These are phyloP conservation scores for Camelina sativa DNA, from an alignment of 345 rosid genomes.

Conservation along the genomic window DNA sequence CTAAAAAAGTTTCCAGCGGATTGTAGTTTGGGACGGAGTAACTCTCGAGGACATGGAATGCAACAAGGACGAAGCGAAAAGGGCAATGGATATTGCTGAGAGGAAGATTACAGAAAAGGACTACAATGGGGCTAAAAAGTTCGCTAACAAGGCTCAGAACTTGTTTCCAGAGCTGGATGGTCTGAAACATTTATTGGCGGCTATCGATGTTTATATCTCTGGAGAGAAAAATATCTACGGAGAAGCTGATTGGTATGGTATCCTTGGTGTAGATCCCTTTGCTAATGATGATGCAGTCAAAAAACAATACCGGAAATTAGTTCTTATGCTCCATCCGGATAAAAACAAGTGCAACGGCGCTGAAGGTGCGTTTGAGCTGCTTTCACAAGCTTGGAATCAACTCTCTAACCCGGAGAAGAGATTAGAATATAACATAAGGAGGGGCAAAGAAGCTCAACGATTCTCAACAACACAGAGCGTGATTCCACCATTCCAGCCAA, in stretches of 20 bases:
- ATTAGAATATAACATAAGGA: conserved; percentile 63
- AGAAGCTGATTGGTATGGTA: conserved; percentile 81
- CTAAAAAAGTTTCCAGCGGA: background rate
- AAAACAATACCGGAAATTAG: conserved; percentile 74
- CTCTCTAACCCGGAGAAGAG: conserved; percentile 73
- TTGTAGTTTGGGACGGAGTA: background rate
- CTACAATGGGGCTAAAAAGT: conserved; percentile 70
- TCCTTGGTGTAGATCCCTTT: conserved; percentile 64
- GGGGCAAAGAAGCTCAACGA: conserved; percentile 48
- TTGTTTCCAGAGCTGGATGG: conserved; percentile 81
- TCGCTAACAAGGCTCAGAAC: conserved; percentile 76
- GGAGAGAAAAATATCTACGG: conserved; percentile 68
- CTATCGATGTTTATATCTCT: conserved; percentile 65
- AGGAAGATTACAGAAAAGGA: conserved; percentile 73
- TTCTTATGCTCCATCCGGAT: conserved; percentile 83
- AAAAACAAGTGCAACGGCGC: conserved; percentile 86
- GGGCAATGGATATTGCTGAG: conserved; percentile 90
- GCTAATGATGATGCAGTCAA: conserved; percentile 69
- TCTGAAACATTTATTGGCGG: conserved; percentile 59
- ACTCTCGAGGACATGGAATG: conserved; percentile 67
- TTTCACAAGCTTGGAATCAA: conserved; percentile 77
- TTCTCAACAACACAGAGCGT: conserved; percentile 41
- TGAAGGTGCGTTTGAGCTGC: conserved; percentile 84
- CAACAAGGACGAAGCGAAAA: conserved; percentile 84
- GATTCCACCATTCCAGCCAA: conserved; percentile 46